Evolutionary conservation across 768 basidiomycete species (phyloP).

Genomic region (Hericium alpestre): DNA sequence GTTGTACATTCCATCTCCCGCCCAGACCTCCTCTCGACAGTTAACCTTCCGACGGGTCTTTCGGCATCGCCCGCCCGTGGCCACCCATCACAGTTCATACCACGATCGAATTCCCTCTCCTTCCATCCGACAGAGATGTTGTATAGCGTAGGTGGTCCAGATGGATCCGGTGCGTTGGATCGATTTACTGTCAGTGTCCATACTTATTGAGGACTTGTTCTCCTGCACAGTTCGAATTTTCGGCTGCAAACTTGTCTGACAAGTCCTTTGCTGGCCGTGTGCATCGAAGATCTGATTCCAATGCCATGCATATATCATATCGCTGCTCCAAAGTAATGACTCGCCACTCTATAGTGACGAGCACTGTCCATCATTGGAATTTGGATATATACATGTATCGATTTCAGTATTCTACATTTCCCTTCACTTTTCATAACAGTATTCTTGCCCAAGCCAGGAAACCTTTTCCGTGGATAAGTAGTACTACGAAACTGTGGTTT

Average conservation of each 20-base stretch:
- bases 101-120: slow-evolving; percentile 49
- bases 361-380: too few species aligned
- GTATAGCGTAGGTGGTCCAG: slow-evolving; percentile 61
- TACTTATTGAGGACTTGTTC: neutral
- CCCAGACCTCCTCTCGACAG: slow-evolving; percentile 30
- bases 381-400: too few species aligned
- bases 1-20: slow-evolving; percentile 47
- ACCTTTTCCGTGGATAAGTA: too few species aligned
- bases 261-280: too few species aligned
- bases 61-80: slow-evolving; percentile 42
- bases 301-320: too few species aligned
- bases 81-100: slow-evolving; percentile 48
- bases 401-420: too few species aligned
- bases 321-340: too few species aligned
- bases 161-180: slow-evolving; percentile 38
- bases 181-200: neutral
- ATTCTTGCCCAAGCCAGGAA: too few species aligned
- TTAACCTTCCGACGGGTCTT: slow-evolving; percentile 45
- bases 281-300: too few species aligned
- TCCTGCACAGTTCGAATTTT: slow-evolving; percentile 9
- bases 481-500: too few species aligned
- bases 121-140: slow-evolving; percentile 89
- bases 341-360: too few species aligned
- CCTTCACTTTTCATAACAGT: too few species aligned
- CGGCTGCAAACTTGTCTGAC: slow-evolving; percentile 12